Evolutionary conservation across 352 stramenopile species (phyloP).

Genomic region (Pythium phragmiticola): DNA sequence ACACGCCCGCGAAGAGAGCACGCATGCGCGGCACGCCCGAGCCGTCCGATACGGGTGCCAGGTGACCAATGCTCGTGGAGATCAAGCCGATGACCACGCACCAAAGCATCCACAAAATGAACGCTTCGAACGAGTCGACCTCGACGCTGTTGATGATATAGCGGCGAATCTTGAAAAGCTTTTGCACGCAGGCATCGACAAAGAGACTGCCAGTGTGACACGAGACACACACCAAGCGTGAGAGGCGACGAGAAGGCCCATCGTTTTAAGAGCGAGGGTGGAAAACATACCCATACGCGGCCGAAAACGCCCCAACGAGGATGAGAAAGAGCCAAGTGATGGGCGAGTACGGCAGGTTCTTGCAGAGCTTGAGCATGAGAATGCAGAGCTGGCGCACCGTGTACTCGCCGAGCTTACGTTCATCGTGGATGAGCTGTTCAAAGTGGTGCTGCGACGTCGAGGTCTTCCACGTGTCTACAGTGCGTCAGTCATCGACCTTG

Average conservation of each 20-base stretch:
- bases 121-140: slow-evolving; percentile 55
- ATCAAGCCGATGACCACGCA: slow-evolving; percentile 50
- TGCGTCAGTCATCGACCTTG: not conserved
- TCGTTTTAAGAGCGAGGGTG: not conserved
- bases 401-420: slow-evolving; percentile 45
- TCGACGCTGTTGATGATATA: slow-evolving; percentile 56
- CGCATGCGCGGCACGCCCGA: slow-evolving; percentile 79
- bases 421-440: slow-evolving; percentile 49
- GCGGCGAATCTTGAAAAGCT: slow-evolving; percentile 58
- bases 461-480: slow-evolving; percentile 66
- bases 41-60: slow-evolving; percentile 64
- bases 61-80: slow-evolving; percentile 58
- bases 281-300: slow-evolving; percentile 55
- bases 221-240: not conserved
- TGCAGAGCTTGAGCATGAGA: slow-evolving; percentile 58
- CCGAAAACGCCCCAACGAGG: slow-evolving; percentile 53
- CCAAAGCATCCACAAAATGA: slow-evolving; percentile 71
- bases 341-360: slow-evolving; percentile 77
- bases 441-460: slow-evolving; percentile 69
- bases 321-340: slow-evolving; percentile 81
- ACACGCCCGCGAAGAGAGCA: slow-evolving; percentile 68
- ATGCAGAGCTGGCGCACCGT: slow-evolving; percentile 59
- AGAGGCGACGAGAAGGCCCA: not conserved
- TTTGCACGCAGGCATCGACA: slow-evolving; percentile 65
- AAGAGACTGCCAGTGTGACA: slow-evolving; percentile 32